A percentile compares a stretch with the other conserved stretches of the same genome.
Conservation (phyloP, 2,329 filamentous ascomycete species). For the Diaporthe citrichinensis region DNA sequence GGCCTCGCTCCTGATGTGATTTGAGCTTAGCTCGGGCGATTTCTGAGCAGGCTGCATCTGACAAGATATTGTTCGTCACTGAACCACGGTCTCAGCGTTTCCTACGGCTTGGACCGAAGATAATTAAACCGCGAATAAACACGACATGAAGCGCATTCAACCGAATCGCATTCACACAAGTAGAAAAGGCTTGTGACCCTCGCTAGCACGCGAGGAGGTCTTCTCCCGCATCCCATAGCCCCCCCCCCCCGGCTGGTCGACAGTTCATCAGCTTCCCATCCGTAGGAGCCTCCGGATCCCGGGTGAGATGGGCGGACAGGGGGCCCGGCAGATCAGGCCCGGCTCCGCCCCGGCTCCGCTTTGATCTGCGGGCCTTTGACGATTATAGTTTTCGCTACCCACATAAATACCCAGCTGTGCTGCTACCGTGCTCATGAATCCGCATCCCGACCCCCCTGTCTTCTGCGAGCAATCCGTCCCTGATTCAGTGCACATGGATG, state of each 20-base stretch:
- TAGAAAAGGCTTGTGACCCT: no score
- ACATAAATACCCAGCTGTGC: neutral
- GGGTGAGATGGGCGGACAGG: neutral
- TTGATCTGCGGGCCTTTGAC: slow-evolving; percentile 7
- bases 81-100: no score
- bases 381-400: neutral
- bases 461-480: slow-evolving; percentile 9
- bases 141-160: neutral
- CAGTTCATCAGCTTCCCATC: neutral
- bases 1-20: neutral
- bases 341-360: slow-evolving; percentile 14
- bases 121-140: neutral
- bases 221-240: no score
- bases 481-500: neutral
- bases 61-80: neutral
- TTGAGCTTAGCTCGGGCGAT: no score
- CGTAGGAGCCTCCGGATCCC: neutral
- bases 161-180: no score
- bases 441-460: neutral
- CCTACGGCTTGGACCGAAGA: neutral
- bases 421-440: neutral
- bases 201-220: no score
- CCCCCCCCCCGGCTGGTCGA: no score
- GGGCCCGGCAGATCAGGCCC: neutral
- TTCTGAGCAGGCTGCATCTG: neutral